Evolutionary conservation across 2,329 filamentous ascomycete genomes (phyloP), one percentile per base, ranked within the genome.

Genomic region (Penicillium expansum): DNA sequence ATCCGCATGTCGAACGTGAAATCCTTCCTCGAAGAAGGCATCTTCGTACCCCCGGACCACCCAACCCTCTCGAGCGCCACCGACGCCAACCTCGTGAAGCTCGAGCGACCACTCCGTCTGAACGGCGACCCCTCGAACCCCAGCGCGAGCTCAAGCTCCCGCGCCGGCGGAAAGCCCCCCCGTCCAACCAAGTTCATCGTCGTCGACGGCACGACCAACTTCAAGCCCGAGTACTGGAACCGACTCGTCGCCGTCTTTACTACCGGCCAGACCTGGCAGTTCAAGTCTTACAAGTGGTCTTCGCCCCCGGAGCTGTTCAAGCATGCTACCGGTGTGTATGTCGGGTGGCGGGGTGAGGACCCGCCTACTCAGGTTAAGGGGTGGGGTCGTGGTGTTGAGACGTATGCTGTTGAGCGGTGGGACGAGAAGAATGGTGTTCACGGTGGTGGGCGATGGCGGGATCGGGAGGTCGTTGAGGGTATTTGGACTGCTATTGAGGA

Each of bases 161-260:
- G 60, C 13, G 47, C 63, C 39, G 82, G 94, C 63, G 86, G 91
- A 69, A 79, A 88, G 3, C 78, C 66, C 14, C 62, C 80, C 52
- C 86, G 88, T 16, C 88, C 91, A 1, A 86, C 94, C 69, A 90
- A 92, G 45, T 99, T 99, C 80, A 95, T 97, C 71, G 86, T 99
- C 38, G 93, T 97, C 52, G 94, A 99, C 74, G 89, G 88, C 18
- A 90, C 92, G 0, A 88, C 95, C 71, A 89, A 94, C 74, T 99
- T 99, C 83, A 96, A 96, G 74, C 94, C 94, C 0, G 92, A 97
- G 71, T 97, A 97, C 80, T 99, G 94, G 94, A 88, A 88, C 68
- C 87, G 92, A 50, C 89, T 99, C 7, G 94, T 97, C 1, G 94
- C 90, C 13, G 92, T 99, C 56, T 97, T 99, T 77, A 99, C 94